Evolutionary conservation across 352 stramenopile species (phyloP), one percentile per base, ranked within the genome.

Genomic region (Phytophthora sp.): DNA sequence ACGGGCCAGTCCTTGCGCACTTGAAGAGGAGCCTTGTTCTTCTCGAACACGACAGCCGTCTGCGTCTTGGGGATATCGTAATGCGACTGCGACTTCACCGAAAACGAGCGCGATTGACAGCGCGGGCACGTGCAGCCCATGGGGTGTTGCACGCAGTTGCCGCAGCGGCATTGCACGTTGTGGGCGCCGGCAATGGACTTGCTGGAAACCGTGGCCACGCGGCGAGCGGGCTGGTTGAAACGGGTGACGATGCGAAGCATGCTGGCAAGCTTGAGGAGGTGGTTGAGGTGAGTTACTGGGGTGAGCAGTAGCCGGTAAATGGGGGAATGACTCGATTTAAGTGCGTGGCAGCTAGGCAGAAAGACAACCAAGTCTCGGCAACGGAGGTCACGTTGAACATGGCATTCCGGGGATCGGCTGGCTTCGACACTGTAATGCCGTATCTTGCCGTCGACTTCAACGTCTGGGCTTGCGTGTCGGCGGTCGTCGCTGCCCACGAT

Each of bases 21-120:
- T 30, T 82, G 71, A 3, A 85, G 66, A 7, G 74, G 77, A 11
- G 68, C 72, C 45, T 73, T 76, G 66, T 80, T 77, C 44, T 81
- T 58, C 65, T 85, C 77, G 30, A 83, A 85, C 0, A 85, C 60
- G 0, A 83, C 61, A 13, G 77, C 77, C 1, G 63, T 77, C 46
- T 82, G 77, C n/a, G 77, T 85, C 77, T 77, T 83, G n/a, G 77
- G 74, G 54, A 85, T 85, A 33, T 79, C 71, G 64, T 83, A 85
- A 8, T 66, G 57, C 3, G 63, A 29, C 65, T 85, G 77, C 44
- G 71, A 86, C 65, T 86, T 67, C 44, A 86, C 69, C 7, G 68
- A 75, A 63, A 80, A 80, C 16, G 51, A 57, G 27, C 74, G 71
- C 23, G 73, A 71, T 47, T 71, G 63, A 33, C 63, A 71, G 12